Evolutionary conservation across 106 monocot species (phyloP).

Genomic region (Posidonia australis): DNA sequence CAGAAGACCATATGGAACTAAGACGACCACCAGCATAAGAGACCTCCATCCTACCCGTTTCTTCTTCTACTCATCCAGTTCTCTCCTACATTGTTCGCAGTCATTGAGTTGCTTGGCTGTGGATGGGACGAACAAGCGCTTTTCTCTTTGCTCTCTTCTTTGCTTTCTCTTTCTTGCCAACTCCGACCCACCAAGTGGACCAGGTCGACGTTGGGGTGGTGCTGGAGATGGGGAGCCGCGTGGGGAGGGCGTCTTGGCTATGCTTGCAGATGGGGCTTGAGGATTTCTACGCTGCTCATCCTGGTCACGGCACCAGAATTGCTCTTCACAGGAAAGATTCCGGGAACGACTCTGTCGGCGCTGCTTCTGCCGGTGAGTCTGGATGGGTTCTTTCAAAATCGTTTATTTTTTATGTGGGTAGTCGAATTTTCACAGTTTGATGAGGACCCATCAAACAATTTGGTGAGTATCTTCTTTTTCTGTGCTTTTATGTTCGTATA

Average conservation of each 20-base stretch:
- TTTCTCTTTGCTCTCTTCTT: slow-evolving; percentile 1
- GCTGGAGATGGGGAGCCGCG: slow-evolving; percentile 1
- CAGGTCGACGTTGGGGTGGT: slow-evolving; percentile 12
- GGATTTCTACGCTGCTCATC: slow-evolving; percentile 16
- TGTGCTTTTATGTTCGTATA: too few relatives aligned
- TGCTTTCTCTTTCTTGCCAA: neutral
- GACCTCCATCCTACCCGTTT: too few relatives aligned
- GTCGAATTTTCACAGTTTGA: too few relatives aligned
- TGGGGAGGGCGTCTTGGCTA: neutral
- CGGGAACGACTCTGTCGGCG: slow-evolving; percentile 5
- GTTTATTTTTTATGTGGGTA: too few relatives aligned
- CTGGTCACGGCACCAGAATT: slow-evolving; percentile 5
- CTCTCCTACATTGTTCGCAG: too few relatives aligned
- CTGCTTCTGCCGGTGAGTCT: slow-evolving; percentile 18
- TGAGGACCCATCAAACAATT: too few relatives aligned
- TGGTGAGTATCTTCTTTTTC: too few relatives aligned
- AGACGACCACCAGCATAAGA: too few relatives aligned
- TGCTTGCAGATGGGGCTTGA: slow-evolving; percentile 15
- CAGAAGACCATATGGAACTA: too few relatives aligned
- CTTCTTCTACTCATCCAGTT: too few relatives aligned
- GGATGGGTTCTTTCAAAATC: too few relatives aligned
- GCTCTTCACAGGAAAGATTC: slow-evolving; percentile 5
- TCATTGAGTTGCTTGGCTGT: too few relatives aligned
- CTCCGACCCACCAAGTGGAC: neutral
- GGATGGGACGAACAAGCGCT: neutral